Evolutionary conservation across 2,329 filamentous ascomycete species (phyloP).

Genomic region (Fusarium illudens): DNA sequence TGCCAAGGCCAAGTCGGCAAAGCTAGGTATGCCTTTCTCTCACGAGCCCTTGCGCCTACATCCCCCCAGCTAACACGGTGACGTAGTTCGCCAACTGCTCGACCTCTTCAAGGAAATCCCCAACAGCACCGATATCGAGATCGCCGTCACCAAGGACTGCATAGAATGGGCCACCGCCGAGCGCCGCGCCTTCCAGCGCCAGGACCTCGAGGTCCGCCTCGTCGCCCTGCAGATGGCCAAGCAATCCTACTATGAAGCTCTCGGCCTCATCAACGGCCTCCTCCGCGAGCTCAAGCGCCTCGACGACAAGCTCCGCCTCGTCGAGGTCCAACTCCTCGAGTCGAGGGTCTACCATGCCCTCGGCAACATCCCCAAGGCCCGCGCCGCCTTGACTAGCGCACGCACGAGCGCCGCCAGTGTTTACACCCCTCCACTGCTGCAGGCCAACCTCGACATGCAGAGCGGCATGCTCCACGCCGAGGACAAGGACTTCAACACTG

Average conservation of each 20-base stretch:
- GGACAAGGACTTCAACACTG: constrained; percentile 98
- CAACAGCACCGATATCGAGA: constrained; percentile 92
- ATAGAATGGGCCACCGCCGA: constrained; percentile 99
- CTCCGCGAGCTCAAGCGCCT: constrained; percentile 96
- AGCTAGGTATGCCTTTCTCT: constrained; percentile 75
- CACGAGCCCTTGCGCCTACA: not conserved
- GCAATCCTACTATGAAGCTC: constrained; percentile 95
- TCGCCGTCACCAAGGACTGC: constrained; percentile 95
- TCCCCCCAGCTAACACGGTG: constrained; percentile 25
- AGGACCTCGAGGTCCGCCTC: constrained; percentile 96
- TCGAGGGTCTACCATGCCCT: constrained; percentile 97
- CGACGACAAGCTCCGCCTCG: constrained; percentile 97
- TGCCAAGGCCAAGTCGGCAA: constrained; percentile 98
- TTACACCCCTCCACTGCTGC: constrained; percentile 93
- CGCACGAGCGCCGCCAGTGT: constrained; percentile 96
- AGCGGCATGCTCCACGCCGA: constrained; percentile 98
- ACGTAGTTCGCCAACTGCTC: constrained; percentile 88
- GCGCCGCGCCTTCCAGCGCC: constrained; percentile 93
- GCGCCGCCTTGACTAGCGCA: constrained; percentile 92
- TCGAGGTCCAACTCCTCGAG: constrained; percentile 97
- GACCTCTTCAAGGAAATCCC: constrained; percentile 95
- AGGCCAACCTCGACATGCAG: constrained; percentile 98
- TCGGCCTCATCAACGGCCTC: constrained; percentile 95
- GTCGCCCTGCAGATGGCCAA: constrained; percentile 96
- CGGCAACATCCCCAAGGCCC: constrained; percentile 94